Base-by-base conservation (phyloP, 2,329 filamentous ascomycete species). In the Ophiostoma himal-ulmi region DNA sequence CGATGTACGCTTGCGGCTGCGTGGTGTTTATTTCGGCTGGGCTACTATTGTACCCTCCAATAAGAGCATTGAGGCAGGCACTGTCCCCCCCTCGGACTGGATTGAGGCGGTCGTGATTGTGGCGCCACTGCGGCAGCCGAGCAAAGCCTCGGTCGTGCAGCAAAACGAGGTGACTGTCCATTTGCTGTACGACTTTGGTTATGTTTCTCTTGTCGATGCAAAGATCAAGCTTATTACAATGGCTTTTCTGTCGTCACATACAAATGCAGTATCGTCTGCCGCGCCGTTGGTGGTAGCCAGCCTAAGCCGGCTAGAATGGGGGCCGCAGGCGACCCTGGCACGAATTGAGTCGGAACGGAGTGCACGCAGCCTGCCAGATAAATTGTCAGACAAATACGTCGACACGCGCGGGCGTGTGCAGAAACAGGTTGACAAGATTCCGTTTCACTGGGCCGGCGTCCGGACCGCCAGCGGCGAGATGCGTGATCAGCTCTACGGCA, bases 21-120 rank as follows among this genome's bases (percentile, higher is more conserved):
- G 81, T 14, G 89, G 89, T 0, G 82, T 89, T 7, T 91, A 89
- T 75, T 87, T 89, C 54, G 88, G 87, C 3, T 91, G 89, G 89
- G 85, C 83, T 0, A 78, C 83, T 0, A 74, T 87, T 80, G 67
- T 67, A 14, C 66, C 70, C 26, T 0, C 0, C 77, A 68, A 54
- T 36, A 26, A 14, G 3, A 30, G 5, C 11, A 26, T 8, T 1
- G 52, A 39, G 11, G 78, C 80, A 2, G 14, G 78, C 80, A 3
- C 76, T 76, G 3, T 68, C 60, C 1, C 68, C 80, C 77, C 80
- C 0, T 71, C 77, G 3, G 80, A 82, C 41, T 91, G 89, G 89
- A 81, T 84, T 72, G 84, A 88, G 74, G 82, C 83, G 3, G 79
- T 91, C 13, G 82, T 91, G 67, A 85, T 83, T 0, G 81, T 89